These are phyloP conservation scores for Colletotrichum sp. DNA, from an alignment of 2,329 filamentous ascomycete species.

Conservation along the genomic window DNA sequence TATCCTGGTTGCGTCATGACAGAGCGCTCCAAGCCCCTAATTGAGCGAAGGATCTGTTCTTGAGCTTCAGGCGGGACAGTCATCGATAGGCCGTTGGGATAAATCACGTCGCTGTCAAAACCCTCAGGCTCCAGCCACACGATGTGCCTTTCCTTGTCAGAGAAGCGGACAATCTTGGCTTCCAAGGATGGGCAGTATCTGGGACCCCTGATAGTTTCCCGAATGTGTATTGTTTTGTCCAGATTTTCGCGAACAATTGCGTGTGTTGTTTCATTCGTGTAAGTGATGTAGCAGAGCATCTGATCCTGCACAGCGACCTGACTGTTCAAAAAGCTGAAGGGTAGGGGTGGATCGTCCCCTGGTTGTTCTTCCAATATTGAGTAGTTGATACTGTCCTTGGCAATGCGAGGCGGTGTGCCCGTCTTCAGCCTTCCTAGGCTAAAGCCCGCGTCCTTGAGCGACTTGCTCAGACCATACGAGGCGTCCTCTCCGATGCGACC, in stretches of 20 bases:
- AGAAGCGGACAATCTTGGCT: slow-evolving; percentile 90
- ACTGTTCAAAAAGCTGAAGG: slow-evolving; percentile 91
- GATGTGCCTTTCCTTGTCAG: slow-evolving; percentile 80
- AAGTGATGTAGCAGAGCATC: slow-evolving; percentile 83
- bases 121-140: slow-evolving; percentile 98
- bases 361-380: slow-evolving; percentile 71
- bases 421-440: slow-evolving; percentile 91
- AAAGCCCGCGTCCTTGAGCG: slow-evolving; percentile 86
- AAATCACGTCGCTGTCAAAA: slow-evolving; percentile 87
- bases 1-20: slow-evolving; percentile 95
- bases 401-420: slow-evolving; percentile 88
- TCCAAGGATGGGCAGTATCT: slow-evolving; percentile 96
- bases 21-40: slow-evolving; percentile 86
- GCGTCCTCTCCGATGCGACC: slow-evolving; percentile 94
- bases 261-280: slow-evolving; percentile 85
- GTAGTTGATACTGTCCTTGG: slow-evolving; percentile 83
- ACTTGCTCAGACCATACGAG: slow-evolving; percentile 91
- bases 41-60: slow-evolving; percentile 81
- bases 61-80: slow-evolving; percentile 91
- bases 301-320: slow-evolving; percentile 80
- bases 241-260: slow-evolving; percentile 86
- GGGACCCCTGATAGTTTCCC: slow-evolving; percentile 92
- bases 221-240: slow-evolving; percentile 95
- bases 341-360: slow-evolving; percentile 84
- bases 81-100: slow-evolving; percentile 97